A percentile compares a stretch with the other conserved stretches of the same genome.
Evolutionary conservation across 177 flowering plant species (phyloP).

Genomic region (Vitis hybrid): DNA sequence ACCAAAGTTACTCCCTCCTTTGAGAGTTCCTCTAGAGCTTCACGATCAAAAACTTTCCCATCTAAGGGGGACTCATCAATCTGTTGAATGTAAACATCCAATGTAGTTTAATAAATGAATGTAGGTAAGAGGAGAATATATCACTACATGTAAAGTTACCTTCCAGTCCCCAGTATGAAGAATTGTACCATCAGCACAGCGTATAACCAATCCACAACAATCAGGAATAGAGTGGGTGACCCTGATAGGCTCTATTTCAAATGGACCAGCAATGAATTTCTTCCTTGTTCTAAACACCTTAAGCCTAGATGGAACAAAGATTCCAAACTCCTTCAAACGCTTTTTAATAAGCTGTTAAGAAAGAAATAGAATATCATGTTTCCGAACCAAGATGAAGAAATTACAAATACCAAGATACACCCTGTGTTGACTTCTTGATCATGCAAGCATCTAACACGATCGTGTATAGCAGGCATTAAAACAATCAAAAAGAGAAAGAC

Average conservation of each 20-base stretch:
- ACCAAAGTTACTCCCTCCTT: conserved; percentile 99
- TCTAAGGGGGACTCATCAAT: conserved; percentile 97
- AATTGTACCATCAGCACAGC: conserved; percentile 94
- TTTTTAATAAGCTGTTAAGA: conserved; percentile 81
- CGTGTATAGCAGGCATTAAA: background rate
- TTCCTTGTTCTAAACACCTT: conserved; percentile 67
- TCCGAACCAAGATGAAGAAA: conserved; percentile 1
- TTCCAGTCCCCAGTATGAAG: conserved; percentile 99
- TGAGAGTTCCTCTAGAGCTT: conserved; percentile 81
- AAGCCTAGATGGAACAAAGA: conserved; percentile 89
- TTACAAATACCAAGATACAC: background rate
- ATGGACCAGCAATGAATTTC: conserved; percentile 90
- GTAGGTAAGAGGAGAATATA: background rate
- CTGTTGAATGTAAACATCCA: conserved; percentile 37
- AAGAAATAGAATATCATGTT: conserved; percentile 8
- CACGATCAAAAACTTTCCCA: conserved; percentile 91
- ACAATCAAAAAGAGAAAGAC: too few species aligned
- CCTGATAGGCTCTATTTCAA: conserved; percentile 90
- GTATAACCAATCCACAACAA: conserved; percentile 95
- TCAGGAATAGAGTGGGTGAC: conserved; percentile 99
- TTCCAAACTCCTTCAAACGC: conserved; percentile 92
- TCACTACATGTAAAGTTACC: conserved; percentile 37
- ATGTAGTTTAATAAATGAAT: conserved; percentile 8
- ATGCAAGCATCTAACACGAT: background rate
- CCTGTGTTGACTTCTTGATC: background rate